Base-by-base conservation (phyloP, 768 basidiomycete genomes). In the Mycena pura region DNA sequence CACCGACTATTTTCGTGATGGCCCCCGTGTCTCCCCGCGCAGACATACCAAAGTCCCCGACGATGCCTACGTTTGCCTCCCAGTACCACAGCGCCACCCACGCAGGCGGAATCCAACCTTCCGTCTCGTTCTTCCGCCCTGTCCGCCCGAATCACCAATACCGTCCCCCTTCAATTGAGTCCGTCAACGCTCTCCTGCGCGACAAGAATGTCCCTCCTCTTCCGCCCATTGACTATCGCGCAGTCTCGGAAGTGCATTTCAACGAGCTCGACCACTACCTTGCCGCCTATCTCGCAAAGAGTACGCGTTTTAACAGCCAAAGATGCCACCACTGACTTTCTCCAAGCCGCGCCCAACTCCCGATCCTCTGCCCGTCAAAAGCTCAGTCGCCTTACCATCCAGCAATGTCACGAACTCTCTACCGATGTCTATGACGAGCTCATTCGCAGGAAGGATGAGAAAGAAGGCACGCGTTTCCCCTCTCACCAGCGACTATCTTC, bases 381-480 rank as follows among this genome's bases (percentile, higher is more conserved):
- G 77, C 88, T 99, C 62, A 98, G 95, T 4, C 85, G 95, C 38
- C 84, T 99, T 61, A 97, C 96, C 5, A 88, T 90, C 62, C 93
- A 96, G 68, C 97, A 99, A 74, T 98, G 99, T 69, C 94, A 97
- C 68, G 97, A 99, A 73, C 82, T 99, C 3, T 96, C 95, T 7
- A 99, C 96, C 7, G 97, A 99, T 74, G 96, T 99, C 3, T 99
- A 95, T 72, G 97, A 99, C 74, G 97, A 99, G 72, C 83, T 98
- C 52, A 79, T 96, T 43, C 86, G 97, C 31, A 80, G 96, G 62
- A 87, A 90, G 77, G 85, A 82, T 53, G 84, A 89, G 62, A 89
- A 87, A 57, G 87, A 92, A 79, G 86, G 93, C 86, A 70, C 51
- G 78, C 77, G 32, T 31, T 43, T 22, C 60, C 56, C 51, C 60